Percentiles rank a stretch among this genome's conserved stretches.
Evolutionary conservation across 495 filamentous ascomycete genomes (phyloP).

Genomic region (Monascus purpureus): DNA sequence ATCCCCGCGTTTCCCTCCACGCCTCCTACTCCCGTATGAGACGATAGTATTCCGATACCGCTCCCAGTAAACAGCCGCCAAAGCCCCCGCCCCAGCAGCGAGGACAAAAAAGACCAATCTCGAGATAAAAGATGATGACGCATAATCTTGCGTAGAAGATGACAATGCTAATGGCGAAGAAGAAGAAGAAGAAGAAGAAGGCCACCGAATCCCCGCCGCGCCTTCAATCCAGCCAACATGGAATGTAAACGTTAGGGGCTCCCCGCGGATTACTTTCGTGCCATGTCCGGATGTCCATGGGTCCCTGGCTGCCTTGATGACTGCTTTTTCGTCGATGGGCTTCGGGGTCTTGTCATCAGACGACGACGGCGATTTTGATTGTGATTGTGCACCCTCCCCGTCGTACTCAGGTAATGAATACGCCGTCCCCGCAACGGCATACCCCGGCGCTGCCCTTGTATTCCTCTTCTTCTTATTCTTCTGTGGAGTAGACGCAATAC

Average conservation of each 20-base stretch:
- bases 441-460: conserved; percentile 36
- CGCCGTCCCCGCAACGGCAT: conserved; percentile 71
- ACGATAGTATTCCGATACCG: conserved; percentile 9
- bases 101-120: conserved; percentile 27
- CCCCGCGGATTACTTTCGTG: conserved; percentile 68
- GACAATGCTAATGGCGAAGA: no score
- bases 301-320: conserved; percentile 25
- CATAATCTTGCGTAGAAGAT: no score
- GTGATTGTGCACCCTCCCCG: not conserved
- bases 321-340: conserved; percentile 20
- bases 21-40: conserved; percentile 14
- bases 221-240: conserved; percentile 77
- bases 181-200: conserved; percentile 27
- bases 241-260: conserved; percentile 67
- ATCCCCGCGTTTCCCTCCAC: conserved; percentile 27
- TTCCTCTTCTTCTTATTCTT: conserved; percentile 6
- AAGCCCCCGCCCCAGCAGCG: conserved; percentile 31
- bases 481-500: conserved; percentile 28
- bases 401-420: conserved; percentile 70
- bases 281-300: conserved; percentile 35
- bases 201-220: conserved; percentile 35
- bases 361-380: not conserved
- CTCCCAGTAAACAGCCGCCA: conserved; percentile 34
- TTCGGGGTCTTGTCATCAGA: conserved; percentile 6
- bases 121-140: conserved; percentile 21